A percentile compares a stretch with the other conserved stretches of the same genome.
phyloP scores from a whole-genome alignment of 2,329 filamentous ascomycete genomes.

The Cytospora chrysosperma region DNA sequence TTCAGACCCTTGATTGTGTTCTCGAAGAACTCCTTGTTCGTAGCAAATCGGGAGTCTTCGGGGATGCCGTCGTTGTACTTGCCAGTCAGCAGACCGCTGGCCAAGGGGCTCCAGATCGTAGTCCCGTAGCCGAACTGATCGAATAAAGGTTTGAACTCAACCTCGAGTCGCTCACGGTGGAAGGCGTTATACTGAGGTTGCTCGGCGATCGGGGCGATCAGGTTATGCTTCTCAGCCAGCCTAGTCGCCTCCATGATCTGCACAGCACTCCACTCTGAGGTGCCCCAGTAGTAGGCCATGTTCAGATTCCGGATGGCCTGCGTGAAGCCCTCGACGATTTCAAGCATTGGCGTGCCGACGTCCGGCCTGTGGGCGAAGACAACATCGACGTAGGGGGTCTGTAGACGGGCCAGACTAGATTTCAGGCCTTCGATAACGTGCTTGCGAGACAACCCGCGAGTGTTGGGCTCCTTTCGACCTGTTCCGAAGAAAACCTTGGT shows the following conservation, averaged over 20 bases:
- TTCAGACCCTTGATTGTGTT: conserved; percentile 49
- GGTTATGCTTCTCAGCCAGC: conserved; percentile 55
- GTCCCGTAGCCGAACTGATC: conserved; percentile 57
- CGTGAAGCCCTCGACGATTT: conserved; percentile 56
- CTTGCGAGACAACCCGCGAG: conserved; percentile 49
- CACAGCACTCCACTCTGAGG: conserved; percentile 57
- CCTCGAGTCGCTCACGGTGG: conserved; percentile 60
- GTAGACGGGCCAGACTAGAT: conserved; percentile 55
- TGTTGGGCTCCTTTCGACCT: conserved; percentile 58
- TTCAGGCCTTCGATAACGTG: conserved; percentile 58
- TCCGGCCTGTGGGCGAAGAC: conserved; percentile 63
- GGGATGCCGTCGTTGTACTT: conserved; percentile 66
- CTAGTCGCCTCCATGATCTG: conserved; percentile 59
- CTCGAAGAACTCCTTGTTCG: conserved; percentile 54
- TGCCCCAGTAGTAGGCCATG: conserved; percentile 61
- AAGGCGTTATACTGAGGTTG: conserved; percentile 61
- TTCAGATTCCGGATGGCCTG: conserved; percentile 53
- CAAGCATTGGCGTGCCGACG: conserved; percentile 57
- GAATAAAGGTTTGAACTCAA: conserved; percentile 58
- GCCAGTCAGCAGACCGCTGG: conserved; percentile 57
- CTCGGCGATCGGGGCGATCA: conserved; percentile 51
- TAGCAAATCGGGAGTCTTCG: conserved; percentile 59
- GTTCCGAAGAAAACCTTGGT: conserved; percentile 54
- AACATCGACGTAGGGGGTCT: conserved; percentile 65
- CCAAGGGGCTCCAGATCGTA: conserved; percentile 53